Evolutionary conservation across 495 filamentous ascomycete species (phyloP).

Genomic region (Trichoderma gamsii): DNA sequence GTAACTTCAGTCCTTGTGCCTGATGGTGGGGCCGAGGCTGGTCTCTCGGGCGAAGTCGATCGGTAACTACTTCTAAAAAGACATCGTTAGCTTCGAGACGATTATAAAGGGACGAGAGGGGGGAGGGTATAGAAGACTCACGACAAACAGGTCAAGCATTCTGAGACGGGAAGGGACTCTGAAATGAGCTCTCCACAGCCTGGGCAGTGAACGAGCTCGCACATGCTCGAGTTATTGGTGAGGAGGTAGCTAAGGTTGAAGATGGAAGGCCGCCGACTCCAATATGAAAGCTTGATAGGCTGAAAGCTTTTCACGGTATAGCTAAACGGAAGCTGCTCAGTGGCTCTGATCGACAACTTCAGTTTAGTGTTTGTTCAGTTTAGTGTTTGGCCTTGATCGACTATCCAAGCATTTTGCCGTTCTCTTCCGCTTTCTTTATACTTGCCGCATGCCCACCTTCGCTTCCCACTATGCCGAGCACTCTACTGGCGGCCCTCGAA

Average conservation of each 20-base stretch:
- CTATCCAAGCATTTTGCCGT: neutral
- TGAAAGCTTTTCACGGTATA: too few relatives aligned
- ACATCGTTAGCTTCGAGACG: neutral
- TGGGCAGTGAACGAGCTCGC: conserved; percentile 1
- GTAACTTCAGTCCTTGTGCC: neutral
- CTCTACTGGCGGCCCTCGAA: neutral
- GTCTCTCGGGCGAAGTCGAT: neutral
- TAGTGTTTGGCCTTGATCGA: neutral
- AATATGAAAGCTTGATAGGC: too few relatives aligned
- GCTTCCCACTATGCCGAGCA: neutral
- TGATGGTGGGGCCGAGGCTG: neutral
- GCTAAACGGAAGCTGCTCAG: too few relatives aligned
- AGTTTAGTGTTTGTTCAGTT: neutral
- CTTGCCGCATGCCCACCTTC: neutral
- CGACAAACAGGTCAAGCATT: conserved; percentile 6
- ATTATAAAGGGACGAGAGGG: neutral
- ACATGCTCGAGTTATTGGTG: neutral
- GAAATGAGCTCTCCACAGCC: conserved; percentile 8
- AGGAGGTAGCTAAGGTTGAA: neutral
- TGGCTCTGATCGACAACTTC: neutral
- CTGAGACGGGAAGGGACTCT: conserved; percentile 9
- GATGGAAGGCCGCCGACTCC: too few relatives aligned
- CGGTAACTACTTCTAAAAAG: neutral
- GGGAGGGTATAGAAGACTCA: neutral
- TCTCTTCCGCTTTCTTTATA: neutral